Percentiles rank a stretch among this genome's conserved stretches.
These are phyloP conservation scores for Phylloporus arenicola DNA, from an alignment of 768 basidiomycete genomes.

Conservation along the genomic window DNA sequence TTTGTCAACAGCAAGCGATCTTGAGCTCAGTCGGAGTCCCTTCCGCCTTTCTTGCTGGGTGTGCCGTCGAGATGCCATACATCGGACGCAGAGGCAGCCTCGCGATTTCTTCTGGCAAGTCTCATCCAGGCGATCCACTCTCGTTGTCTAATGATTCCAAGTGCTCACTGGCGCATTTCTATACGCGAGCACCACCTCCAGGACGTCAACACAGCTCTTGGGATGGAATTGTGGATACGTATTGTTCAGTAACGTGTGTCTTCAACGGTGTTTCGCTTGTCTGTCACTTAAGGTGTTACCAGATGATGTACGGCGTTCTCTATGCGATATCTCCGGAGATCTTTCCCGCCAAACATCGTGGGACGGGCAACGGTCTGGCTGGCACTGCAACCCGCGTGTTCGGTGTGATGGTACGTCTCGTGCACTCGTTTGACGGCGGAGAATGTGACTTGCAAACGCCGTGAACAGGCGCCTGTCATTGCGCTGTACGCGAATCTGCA, in stretches of 20 bases:
- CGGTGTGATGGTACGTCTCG: conserved; percentile 52
- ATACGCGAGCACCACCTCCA: conserved; percentile 56
- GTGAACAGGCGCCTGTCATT: conserved; percentile 58
- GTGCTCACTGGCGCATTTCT: conserved; percentile 72
- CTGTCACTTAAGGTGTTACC: background rate
- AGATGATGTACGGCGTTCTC: conserved; percentile 74
- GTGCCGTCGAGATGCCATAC: conserved; percentile 58
- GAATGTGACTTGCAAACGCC: too few species aligned
- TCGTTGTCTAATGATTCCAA: conserved; percentile 44
- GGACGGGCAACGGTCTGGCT: conserved; percentile 64
- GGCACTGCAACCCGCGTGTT: conserved; percentile 59
- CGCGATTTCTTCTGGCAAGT: conserved; percentile 57
- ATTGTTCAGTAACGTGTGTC: conserved; percentile 54
- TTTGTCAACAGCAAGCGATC: conserved; percentile 53
- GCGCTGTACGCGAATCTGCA: conserved; percentile 61
- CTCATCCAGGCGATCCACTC: conserved; percentile 11
- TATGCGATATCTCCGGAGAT: conserved; percentile 68
- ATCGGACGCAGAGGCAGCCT: conserved; percentile 67
- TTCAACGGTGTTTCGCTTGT: background rate
- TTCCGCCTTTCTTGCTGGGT: conserved; percentile 66
- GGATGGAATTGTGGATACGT: conserved; percentile 78
- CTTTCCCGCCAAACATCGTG: conserved; percentile 67
- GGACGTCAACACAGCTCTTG: conserved; percentile 59
- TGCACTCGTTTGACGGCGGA: too few species aligned
- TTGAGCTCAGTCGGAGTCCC: conserved; percentile 64